Evolutionary conservation across 1,139 yeast genomes (phyloP).

Genomic region (Geotrichum reessii): DNA sequence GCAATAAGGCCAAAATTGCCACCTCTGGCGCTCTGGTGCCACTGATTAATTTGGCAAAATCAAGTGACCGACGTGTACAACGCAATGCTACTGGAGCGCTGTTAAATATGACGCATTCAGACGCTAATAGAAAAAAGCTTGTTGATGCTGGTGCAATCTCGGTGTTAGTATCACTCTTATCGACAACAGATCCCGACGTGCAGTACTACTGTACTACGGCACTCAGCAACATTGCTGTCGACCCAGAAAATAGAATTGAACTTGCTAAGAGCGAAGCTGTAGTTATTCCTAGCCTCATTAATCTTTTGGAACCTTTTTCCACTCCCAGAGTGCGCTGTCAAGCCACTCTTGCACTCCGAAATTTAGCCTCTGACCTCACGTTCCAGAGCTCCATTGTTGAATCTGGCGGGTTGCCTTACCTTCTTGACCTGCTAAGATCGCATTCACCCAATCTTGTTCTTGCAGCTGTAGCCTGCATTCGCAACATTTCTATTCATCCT

Average conservation of each 20-base stretch:
- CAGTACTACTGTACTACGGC: constrained; percentile 99
- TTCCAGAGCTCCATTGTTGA: constrained; percentile 94
- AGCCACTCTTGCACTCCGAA: constrained; percentile 92
- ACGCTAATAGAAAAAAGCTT: constrained; percentile 91
- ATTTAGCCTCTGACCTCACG: constrained; percentile 84
- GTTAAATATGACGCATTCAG: constrained; percentile 95
- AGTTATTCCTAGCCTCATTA: constrained; percentile 87
- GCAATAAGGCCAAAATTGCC: constrained; percentile 91
- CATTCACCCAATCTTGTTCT: constrained; percentile 87
- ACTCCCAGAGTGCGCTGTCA: constrained; percentile 94
- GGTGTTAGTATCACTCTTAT: constrained; percentile 76
- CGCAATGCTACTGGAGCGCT: constrained; percentile 98
- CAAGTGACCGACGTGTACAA: constrained; percentile 92
- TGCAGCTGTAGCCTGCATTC: constrained; percentile 96
- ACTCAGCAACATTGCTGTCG: constrained; percentile 93
- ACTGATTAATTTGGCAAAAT: constrained; percentile 85
- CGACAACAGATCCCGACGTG: constrained; percentile 90
- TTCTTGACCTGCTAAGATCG: constrained; percentile 85
- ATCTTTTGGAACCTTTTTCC: constrained; percentile 74
- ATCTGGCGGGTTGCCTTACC: constrained; percentile 79
- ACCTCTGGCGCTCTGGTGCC: constrained; percentile 95
- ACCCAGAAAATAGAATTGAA: constrained; percentile 81
- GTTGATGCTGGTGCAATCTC: constrained; percentile 99
- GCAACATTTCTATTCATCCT: constrained; percentile 95
- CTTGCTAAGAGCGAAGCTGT: constrained; percentile 90